Percentiles rank a stretch among this genome's conserved stretches.
phyloP scores from a whole-genome alignment of 345 rosid species.

The Rhizophora apiculata region DNA sequence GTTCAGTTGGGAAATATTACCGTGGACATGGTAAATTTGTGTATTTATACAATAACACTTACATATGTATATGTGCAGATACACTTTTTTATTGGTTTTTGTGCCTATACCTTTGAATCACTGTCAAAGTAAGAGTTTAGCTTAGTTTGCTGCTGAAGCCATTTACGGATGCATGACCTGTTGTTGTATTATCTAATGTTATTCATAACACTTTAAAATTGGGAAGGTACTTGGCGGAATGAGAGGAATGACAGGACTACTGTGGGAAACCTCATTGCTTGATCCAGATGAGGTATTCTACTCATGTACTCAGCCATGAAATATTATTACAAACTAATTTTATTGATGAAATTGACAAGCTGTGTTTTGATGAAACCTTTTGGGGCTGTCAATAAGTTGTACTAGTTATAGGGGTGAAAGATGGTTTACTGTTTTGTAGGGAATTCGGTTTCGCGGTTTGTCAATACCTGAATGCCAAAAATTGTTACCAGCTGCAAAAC shows the following conservation, averaged over 20 bases:
- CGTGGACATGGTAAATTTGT: conserved; percentile 72
- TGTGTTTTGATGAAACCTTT: neutral
- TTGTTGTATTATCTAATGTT: conserved; percentile 1
- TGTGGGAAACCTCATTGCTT: conserved; percentile 97
- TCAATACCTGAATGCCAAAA: conserved; percentile 98
- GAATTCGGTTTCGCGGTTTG: conserved; percentile 90
- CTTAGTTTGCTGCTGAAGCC: neutral
- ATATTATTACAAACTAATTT: neutral
- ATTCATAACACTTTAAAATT: conserved; percentile 12
- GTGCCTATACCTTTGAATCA: neutral
- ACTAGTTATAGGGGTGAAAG: conserved; percentile 7
- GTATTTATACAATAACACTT: neutral
- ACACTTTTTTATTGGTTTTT: neutral
- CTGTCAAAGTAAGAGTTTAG: neutral
- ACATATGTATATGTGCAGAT: neutral
- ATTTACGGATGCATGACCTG: neutral
- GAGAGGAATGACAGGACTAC: conserved; percentile 98
- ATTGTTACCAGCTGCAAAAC: conserved; percentile 76
- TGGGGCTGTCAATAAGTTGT: neutral
- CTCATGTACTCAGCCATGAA: neutral
- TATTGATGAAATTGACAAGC: neutral
- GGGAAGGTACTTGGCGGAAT: conserved; percentile 90
- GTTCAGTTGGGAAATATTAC: conserved; percentile 90
- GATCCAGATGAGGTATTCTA: conserved; percentile 82
- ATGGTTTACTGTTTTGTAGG: conserved; percentile 41